Conservation (phyloP, 306 rosid genomes). For the Fagus crenata region DNA sequence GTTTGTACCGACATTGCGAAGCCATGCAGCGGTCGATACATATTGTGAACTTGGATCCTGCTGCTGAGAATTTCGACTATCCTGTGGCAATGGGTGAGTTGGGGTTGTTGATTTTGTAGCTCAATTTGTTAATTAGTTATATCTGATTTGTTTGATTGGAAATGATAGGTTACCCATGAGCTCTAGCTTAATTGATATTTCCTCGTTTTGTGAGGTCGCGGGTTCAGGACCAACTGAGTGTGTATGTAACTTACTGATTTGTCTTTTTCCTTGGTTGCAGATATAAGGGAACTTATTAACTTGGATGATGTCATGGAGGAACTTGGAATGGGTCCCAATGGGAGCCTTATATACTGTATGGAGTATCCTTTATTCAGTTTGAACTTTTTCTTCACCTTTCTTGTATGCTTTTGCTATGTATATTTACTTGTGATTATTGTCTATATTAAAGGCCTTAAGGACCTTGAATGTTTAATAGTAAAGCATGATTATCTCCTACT, state of each 20-base stretch:
- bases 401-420: neutral
- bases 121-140: constrained; percentile 7
- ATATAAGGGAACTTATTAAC: constrained; percentile 84
- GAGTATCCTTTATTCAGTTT: constrained; percentile 72
- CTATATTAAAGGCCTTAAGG: neutral
- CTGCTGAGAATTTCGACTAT: constrained; percentile 93
- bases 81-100: constrained; percentile 83
- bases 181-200: too few relatives aligned
- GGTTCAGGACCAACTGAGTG: too few relatives aligned
- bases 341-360: constrained; percentile 94
- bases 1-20: constrained; percentile 63
- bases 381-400: neutral
- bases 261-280: constrained; percentile 42
- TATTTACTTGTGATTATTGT: neutral
- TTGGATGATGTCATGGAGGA: constrained; percentile 98
- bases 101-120: neutral
- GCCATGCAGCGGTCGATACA: constrained; percentile 50
- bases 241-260: too few relatives aligned
- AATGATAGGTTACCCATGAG: neutral
- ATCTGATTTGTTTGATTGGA: neutral
- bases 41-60: constrained; percentile 86
- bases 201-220: too few relatives aligned
- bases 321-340: constrained; percentile 92
- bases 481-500: neutral
- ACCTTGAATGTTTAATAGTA: neutral